phyloP scores from a whole-genome alignment of 805 yeast genomes.

The Metschnikowia colocasiae region DNA sequence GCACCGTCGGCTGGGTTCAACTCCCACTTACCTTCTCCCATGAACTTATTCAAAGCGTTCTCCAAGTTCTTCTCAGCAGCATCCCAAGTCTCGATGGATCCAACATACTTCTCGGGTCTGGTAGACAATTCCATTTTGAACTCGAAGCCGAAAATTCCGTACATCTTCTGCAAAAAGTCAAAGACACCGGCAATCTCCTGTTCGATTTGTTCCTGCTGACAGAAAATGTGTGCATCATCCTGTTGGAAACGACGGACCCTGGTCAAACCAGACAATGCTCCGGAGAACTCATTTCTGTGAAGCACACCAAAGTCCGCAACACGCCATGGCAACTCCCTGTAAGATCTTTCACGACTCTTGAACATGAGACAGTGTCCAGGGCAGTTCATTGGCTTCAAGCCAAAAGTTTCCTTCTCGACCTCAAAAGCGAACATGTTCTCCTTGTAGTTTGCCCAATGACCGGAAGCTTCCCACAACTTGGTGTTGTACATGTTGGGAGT shows the following conservation, averaged over 20 bases:
- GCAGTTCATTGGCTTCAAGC: conserved; percentile 92
- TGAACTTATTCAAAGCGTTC: conserved; percentile 73
- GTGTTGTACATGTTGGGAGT: conserved; percentile 99
- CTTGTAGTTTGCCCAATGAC: conserved; percentile 97
- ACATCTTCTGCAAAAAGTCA: conserved; percentile 78
- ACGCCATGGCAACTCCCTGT: conserved; percentile 97
- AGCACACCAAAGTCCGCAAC: conserved; percentile 97
- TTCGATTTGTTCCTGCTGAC: conserved; percentile 87
- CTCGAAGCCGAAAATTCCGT: conserved; percentile 90
- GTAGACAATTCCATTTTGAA: conserved; percentile 97
- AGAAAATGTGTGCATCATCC: conserved; percentile 98
- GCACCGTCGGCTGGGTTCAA: conserved; percentile 97
- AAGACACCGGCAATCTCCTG: conserved; percentile 78
- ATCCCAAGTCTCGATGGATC: conserved; percentile 93
- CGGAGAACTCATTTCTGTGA: conserved; percentile 94
- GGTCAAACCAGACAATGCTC: conserved; percentile 87
- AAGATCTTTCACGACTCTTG: conserved; percentile 89
- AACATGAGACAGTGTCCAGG: conserved; percentile 93
- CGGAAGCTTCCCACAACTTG: conserved; percentile 97
- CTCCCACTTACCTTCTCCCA: conserved; percentile 84
- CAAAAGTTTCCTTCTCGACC: conserved; percentile 92
- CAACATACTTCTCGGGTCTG: conserved; percentile 94
- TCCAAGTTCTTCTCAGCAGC: conserved; percentile 83
- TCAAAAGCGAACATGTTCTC: conserved; percentile 97
- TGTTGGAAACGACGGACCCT: conserved; percentile 99